Conservation (phyloP, 2,329 filamentous ascomycete species). For the Fusarium sp. region DNA sequence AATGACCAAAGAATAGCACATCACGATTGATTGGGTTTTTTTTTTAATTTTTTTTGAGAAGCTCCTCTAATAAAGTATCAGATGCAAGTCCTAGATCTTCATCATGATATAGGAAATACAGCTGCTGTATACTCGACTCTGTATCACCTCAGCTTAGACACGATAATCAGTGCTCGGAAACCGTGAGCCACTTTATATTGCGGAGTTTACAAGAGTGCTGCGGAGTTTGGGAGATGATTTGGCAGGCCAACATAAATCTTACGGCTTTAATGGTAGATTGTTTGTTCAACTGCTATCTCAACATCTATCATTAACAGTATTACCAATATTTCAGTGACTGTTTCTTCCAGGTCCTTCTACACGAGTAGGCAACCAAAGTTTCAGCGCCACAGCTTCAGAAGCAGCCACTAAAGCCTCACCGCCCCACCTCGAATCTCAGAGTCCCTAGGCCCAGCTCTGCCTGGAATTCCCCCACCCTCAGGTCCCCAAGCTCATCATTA, state of each 20-base stretch:
- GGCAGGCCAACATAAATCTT: not conserved
- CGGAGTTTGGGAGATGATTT: slow-evolving; percentile 21
- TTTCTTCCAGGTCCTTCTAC: slow-evolving; percentile 29
- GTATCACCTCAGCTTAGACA: not conserved
- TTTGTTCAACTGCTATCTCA: not conserved
- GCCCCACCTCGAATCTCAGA: slow-evolving; percentile 29
- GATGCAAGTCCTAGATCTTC: not conserved
- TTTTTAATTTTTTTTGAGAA: not conserved
- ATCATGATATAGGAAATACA: not conserved
- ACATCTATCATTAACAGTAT: not conserved
- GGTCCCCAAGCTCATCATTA: slow-evolving; percentile 28
- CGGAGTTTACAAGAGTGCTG: slow-evolving; percentile 24
- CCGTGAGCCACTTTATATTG: not conserved
- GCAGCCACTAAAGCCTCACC: slow-evolving; percentile 39
- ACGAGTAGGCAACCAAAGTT: not conserved
- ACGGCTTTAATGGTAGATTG: not conserved
- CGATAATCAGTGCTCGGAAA: not conserved
- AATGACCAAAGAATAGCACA: not conserved
- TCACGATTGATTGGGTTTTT: not conserved
- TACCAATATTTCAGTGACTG: not conserved
- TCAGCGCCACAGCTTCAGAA: slow-evolving; percentile 32
- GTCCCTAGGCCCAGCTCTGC: slow-evolving; percentile 1
- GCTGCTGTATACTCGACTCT: not conserved
- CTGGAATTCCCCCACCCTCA: slow-evolving; percentile 28
- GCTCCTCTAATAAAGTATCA: not conserved